A percentile compares a stretch with the other conserved stretches of the same genome.
Evolutionary conservation across 495 filamentous ascomycete species (phyloP).

Genomic region (Elasticomyces elasticus): DNA sequence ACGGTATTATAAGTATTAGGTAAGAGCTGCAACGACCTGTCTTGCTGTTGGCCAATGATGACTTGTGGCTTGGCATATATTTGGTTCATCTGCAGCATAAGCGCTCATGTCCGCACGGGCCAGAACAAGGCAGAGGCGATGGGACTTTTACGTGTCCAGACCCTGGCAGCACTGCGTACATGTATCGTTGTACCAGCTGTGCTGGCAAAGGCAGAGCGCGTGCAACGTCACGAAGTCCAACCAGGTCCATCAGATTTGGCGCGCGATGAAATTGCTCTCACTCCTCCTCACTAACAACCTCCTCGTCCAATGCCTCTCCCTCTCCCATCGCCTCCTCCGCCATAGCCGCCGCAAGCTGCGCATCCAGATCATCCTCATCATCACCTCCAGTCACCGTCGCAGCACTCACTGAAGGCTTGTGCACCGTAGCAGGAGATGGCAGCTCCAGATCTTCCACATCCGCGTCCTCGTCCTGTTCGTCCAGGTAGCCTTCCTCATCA

Average conservation of each 20-base stretch:
- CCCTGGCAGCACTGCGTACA: too few species aligned
- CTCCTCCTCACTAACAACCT: slow-evolving; percentile 20
- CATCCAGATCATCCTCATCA: slow-evolving; percentile 19
- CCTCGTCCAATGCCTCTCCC: slow-evolving; percentile 1
- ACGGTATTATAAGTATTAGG: too few species aligned
- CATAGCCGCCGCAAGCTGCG: slow-evolving; percentile 12
- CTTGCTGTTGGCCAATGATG: too few species aligned
- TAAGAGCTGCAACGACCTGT: too few species aligned
- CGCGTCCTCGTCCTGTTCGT: slow-evolving; percentile 8
- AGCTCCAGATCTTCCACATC: slow-evolving; percentile 18
- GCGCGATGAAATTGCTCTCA: slow-evolving; percentile 3
- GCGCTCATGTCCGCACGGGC: too few species aligned
- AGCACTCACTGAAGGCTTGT: not conserved
- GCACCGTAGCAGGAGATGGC: slow-evolving; percentile 10
- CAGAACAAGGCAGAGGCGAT: too few species aligned
- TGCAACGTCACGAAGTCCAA: too few species aligned
- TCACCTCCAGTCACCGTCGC: slow-evolving; percentile 1
- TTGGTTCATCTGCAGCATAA: too few species aligned
- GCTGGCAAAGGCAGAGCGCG: not conserved
- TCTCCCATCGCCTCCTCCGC: slow-evolving; percentile 6
- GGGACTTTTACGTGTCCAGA: too few species aligned
- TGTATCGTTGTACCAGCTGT: too few species aligned
- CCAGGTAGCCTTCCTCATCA: not conserved
- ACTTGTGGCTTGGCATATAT: too few species aligned
- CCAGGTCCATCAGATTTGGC: too few species aligned